These are phyloP conservation scores for Saitozyma podzolica DNA, from an alignment of 768 basidiomycete species.

Conservation along the genomic window DNA sequence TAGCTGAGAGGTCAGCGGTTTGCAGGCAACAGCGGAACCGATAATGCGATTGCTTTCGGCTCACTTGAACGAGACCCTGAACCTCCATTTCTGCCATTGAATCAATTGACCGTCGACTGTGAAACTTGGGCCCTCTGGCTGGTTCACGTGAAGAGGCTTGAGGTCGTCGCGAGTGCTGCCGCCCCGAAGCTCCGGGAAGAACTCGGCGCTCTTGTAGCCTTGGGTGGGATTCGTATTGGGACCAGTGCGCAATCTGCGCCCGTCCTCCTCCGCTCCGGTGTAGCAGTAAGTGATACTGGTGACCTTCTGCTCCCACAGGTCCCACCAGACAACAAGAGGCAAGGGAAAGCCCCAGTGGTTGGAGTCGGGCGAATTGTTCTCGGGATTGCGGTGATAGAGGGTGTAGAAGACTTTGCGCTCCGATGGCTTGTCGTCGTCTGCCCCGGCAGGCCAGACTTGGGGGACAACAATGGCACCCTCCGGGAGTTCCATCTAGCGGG, in stretches of 20 bases:
- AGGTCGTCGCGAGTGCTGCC: conserved; percentile 1
- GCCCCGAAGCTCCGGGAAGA: conserved; percentile 2
- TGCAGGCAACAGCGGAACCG: background rate
- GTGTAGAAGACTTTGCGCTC: conserved; percentile 13
- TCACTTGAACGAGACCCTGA: conserved; percentile 16
- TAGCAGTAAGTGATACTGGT: conserved; percentile 35
- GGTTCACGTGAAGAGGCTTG: conserved; percentile 9
- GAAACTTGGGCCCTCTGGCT: conserved; percentile 57
- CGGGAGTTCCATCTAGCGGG: too few species aligned
- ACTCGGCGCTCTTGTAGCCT: conserved; percentile 2
- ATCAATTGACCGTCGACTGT: conserved; percentile 71
- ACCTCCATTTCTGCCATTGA: conserved; percentile 93
- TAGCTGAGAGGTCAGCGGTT: conserved; percentile 3
- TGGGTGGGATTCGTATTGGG: background rate
- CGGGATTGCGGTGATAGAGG: conserved; percentile 11
- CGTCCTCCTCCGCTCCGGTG: conserved; percentile 21
- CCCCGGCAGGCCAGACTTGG: conserved; percentile 5
- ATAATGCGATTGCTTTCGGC: background rate
- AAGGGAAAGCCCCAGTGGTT: conserved; percentile 26
- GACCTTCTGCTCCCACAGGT: conserved; percentile 30
- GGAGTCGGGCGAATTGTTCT: conserved; percentile 15
- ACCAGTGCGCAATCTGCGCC: conserved; percentile 62
- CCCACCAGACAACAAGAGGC: conserved; percentile 16
- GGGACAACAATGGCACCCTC: conserved; percentile 5
- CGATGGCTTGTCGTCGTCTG: conserved; percentile 4